Conservation (phyloP, 495 filamentous ascomycete species). For the Penicillium macrosclerotiorum region DNA sequence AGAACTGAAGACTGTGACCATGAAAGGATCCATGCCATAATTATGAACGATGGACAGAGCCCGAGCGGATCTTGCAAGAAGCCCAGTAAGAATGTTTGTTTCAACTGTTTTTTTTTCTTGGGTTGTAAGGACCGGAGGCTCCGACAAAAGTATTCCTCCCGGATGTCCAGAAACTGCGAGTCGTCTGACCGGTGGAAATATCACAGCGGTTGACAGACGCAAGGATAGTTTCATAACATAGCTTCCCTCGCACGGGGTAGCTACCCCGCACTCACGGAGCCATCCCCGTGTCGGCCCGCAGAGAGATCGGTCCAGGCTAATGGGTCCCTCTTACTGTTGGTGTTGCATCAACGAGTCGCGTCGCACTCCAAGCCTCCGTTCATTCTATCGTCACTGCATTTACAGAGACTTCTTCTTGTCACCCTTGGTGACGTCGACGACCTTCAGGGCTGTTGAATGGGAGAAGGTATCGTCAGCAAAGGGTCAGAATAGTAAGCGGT, state of each 20-base stretch:
- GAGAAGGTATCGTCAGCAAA: conserved; percentile 3
- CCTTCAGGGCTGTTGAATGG: conserved; percentile 64
- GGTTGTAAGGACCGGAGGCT: conserved; percentile 34
- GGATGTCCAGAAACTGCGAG: conserved; percentile 37
- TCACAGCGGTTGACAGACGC: conserved; percentile 31
- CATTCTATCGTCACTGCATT: conserved; percentile 32
- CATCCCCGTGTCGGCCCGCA: conserved; percentile 40
- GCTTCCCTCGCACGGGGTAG: conserved; percentile 3
- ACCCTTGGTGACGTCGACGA: conserved; percentile 75
- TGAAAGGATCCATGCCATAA: conserved; percentile 1
- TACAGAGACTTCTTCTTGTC: conserved; percentile 62
- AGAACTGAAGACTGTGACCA: not conserved
- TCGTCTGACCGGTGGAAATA: conserved; percentile 31
- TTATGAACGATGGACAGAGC: conserved; percentile 11
- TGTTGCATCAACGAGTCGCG: conserved; percentile 31
- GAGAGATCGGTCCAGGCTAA: conserved; percentile 27
- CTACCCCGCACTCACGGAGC: conserved; percentile 7
- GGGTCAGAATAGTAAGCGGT: not conserved
- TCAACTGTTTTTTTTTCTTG: conserved; percentile 48
- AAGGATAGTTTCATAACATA: conserved; percentile 19
- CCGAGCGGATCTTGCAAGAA: not conserved
- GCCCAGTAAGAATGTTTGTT: conserved; percentile 30
- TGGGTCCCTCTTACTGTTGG: conserved; percentile 31
- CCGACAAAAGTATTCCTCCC: conserved; percentile 33
- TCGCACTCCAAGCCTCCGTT: conserved; percentile 31